Conservation (phyloP, 2,329 filamentous ascomycete genomes). For the Zymoseptoria pseudotritici region DNA sequence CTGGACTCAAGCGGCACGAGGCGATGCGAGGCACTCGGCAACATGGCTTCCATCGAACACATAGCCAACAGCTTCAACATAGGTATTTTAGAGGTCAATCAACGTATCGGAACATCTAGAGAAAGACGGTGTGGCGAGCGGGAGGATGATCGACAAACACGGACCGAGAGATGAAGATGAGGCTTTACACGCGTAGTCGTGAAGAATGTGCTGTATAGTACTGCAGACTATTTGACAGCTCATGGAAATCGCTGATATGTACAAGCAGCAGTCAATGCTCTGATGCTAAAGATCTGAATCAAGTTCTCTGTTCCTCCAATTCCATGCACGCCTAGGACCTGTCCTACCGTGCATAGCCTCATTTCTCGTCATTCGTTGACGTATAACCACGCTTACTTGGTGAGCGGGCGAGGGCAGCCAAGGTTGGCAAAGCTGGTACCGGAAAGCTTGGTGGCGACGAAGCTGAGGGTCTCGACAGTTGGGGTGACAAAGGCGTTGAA, state of each 20-base stretch:
- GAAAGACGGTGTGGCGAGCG: too few relatives aligned
- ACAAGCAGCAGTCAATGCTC: neutral
- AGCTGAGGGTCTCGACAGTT: conserved; percentile 29
- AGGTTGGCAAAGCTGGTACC: conserved; percentile 27
- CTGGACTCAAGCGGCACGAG: neutral
- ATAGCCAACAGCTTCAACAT: too few relatives aligned
- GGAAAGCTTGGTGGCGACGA: conserved; percentile 27
- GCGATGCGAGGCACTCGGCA: too few relatives aligned
- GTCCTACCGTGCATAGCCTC: neutral
- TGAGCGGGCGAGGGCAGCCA: conserved; percentile 30
- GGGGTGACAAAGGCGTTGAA: conserved; percentile 33
- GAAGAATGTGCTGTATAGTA: neutral
- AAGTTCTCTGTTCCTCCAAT: neutral
- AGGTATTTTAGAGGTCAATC: too few relatives aligned
- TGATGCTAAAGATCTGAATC: too few relatives aligned
- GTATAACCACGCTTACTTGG: neutral
- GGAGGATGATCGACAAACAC: too few relatives aligned
- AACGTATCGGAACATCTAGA: too few relatives aligned
- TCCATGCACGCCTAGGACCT: neutral
- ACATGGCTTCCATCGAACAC: too few relatives aligned
- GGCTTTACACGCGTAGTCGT: too few relatives aligned
- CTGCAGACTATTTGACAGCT: neutral
- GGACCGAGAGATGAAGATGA: too few relatives aligned
- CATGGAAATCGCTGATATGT: neutral
- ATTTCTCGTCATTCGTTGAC: neutral